Conservation (phyloP, 768 basidiomycete species). For the Leccinum sublutescens region DNA sequence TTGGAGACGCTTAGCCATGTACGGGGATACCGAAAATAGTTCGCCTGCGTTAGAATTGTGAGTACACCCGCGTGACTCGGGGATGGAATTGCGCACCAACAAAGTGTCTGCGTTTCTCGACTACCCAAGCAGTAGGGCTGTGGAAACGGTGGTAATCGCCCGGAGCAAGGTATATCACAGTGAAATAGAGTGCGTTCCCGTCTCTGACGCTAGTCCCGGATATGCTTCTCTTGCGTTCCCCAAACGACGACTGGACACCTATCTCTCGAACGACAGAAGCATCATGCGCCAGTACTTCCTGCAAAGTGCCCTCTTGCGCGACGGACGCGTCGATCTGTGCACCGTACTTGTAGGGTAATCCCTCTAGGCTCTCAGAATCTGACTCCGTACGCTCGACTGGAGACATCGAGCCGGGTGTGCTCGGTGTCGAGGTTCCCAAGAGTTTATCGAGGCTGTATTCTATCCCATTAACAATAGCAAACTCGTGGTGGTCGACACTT, state of each 20-base stretch:
- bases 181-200: slow-evolving; percentile 86
- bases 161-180: slow-evolving; percentile 96
- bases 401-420: slow-evolving; percentile 40
- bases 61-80: not conserved
- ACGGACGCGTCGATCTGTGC: slow-evolving; percentile 76
- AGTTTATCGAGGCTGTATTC: slow-evolving; percentile 92
- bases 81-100: slow-evolving; percentile 54
- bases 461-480: slow-evolving; percentile 96
- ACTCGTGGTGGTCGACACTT: slow-evolving; percentile 81
- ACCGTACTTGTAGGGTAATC: slow-evolving; percentile 56
- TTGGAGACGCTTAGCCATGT: slow-evolving; percentile 86
- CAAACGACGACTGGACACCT: slow-evolving; percentile 49
- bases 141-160: slow-evolving; percentile 99
- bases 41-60: slow-evolving; percentile 53
- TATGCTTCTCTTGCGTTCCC: slow-evolving; percentile 33
- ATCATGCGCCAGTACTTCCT: slow-evolving; percentile 64
- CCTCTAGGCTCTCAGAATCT: slow-evolving; percentile 23
- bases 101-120: slow-evolving; percentile 93
- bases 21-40: slow-evolving; percentile 94
- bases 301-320: slow-evolving; percentile 47
- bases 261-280: slow-evolving; percentile 71
- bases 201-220: slow-evolving; percentile 55
- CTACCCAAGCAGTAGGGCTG: slow-evolving; percentile 94
- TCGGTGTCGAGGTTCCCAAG: slow-evolving; percentile 53
- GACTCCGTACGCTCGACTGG: slow-evolving; percentile 23